Conservation (phyloP, 306 rosid genomes). For the Sesbania bispinosa region DNA sequence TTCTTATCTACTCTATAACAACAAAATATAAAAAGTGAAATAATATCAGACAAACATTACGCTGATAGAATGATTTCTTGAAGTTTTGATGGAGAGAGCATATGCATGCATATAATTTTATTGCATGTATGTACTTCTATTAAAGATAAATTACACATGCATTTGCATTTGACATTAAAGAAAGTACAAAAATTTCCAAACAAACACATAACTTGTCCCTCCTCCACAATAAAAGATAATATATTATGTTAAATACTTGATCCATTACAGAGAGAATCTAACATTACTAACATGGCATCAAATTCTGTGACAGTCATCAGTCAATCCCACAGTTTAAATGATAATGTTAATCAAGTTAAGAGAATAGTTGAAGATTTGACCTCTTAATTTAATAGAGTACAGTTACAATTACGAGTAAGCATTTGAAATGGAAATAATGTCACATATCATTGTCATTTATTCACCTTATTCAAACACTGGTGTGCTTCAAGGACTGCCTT, state of each 20-base stretch:
- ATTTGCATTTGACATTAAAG: background rate
- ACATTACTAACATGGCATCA: background rate
- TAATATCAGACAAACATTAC: background rate
- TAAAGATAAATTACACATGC: background rate
- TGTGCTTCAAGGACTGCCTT: conserved; percentile 88
- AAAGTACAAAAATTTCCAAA: background rate
- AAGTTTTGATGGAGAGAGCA: conserved; percentile 10
- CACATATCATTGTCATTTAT: background rate
- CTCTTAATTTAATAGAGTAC: background rate
- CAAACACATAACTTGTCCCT: background rate
- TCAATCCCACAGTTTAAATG: background rate
- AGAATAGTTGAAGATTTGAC: background rate
- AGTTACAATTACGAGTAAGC: background rate
- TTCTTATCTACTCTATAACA: no score
- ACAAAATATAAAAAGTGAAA: no score
- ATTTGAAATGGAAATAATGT: conserved; percentile 1
- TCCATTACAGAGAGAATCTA: background rate
- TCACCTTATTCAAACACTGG: conserved; percentile 87
- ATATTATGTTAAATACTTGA: conserved; percentile 1
- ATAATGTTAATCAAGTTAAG: background rate
- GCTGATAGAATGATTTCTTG: conserved; percentile 17
- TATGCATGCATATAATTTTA: background rate
- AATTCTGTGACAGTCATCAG: background rate
- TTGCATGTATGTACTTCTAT: background rate
- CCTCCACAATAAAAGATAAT: conserved; percentile 11